Conservation (phyloP, 129 eudicot genomes). For the Artemisia annua region DNA sequence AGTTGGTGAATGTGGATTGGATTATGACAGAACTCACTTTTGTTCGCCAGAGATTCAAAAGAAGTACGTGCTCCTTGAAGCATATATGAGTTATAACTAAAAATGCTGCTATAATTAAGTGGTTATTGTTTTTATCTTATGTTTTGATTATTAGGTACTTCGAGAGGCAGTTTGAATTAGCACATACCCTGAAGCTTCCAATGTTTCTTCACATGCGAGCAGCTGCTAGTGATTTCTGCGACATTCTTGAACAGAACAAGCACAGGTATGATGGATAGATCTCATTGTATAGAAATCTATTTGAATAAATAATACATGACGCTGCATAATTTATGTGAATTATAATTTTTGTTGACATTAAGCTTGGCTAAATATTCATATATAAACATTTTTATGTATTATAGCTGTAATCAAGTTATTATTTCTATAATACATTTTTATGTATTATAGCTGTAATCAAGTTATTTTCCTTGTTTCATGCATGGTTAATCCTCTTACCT, state of each 20-base stretch:
- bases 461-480: no score
- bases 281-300: neutral
- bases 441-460: no score
- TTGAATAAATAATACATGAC: neutral
- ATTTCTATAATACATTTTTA: no score
- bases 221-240: slow-evolving; percentile 88
- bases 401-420: no score
- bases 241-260: slow-evolving; percentile 75
- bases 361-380: neutral
- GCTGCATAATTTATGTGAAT: no score
- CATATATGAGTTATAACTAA: no score
- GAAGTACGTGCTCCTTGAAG: slow-evolving; percentile 56
- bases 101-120: no score
- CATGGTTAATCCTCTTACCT: no score
- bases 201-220: slow-evolving; percentile 99
- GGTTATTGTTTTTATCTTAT: no score
- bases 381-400: no score
- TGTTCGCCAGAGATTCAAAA: slow-evolving; percentile 84
- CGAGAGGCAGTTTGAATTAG: slow-evolving; percentile 93
- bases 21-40: slow-evolving; percentile 95
- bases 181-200: slow-evolving; percentile 78
- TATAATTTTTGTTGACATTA: neutral
- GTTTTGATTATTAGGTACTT: no score
- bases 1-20: slow-evolving; percentile 99
- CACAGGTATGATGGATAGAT: slow-evolving; percentile 51